Base-by-base conservation (phyloP, 495 filamentous ascomycete genomes). In the Hypoxylon subgilvum region DNA sequence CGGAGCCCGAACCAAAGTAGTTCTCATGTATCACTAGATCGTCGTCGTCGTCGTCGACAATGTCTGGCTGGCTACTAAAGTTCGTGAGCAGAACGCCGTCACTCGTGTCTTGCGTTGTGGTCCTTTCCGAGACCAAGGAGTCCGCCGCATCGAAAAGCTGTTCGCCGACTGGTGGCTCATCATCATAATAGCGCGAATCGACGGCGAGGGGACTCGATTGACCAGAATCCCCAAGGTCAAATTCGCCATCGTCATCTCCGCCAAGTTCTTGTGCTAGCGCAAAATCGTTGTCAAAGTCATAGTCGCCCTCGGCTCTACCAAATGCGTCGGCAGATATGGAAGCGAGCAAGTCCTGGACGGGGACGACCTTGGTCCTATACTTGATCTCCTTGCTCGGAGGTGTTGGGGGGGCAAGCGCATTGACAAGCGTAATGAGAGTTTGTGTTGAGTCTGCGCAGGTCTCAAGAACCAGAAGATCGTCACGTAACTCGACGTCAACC, bases 391-490 rank as follows among this genome's bases (percentile, higher is more conserved):
- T 87, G 62, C 82, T 90, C 6, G 92, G 91, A 0, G 90, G 86
- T 5, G 83, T 82, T 2, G 95, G 94, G 17, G 92, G 94, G 8
- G 84, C 84, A 3, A 99, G 80, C 0, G 87, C 92, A 65, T 89
- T 91, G 32, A 94, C 69, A 52, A 94, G 82, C 12, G 80, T 84
- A 43, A 95, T 86, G 2, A 99, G 81, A 0, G 95, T 97, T 65
- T 96, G 91, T 0, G 94, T 97, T 7, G 95, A 97, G 72, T 99
- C 95, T 12, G 95, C 94, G 67, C 95, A 97, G 3, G 91, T 90
- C 69, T 99, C 95, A 12, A 99, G 77, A 17, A 99, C 85, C 21
- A 97, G 78, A 1, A 99, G 78, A 66, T 94, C 88, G 67, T 95
- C 90, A 34, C 82, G 83, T 6, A 97, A 61, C 55, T 96, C 89